Evolutionary conservation across 1,284 basidiomycete species (phyloP).

Genomic region (Apiotrichum gamsii): DNA sequence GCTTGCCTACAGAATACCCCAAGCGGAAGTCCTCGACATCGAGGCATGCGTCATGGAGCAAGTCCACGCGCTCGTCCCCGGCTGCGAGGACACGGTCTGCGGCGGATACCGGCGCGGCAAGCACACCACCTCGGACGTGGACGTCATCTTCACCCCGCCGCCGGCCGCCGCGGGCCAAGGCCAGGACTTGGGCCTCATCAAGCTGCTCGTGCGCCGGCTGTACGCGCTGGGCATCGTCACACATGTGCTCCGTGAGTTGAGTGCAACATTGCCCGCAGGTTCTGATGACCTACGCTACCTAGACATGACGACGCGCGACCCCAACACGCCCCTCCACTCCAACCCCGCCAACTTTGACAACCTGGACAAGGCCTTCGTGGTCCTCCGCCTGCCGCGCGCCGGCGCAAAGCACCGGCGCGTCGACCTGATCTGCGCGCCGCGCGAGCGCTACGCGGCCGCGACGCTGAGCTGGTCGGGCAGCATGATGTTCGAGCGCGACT

Average conservation of each 20-base stretch:
- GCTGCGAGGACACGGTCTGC: constrained; percentile 37
- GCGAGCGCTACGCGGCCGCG: constrained; percentile 40
- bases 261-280: neutral
- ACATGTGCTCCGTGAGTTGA: constrained; percentile 42
- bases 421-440: constrained; percentile 43
- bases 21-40: constrained; percentile 43
- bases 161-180: too few relatives aligned
- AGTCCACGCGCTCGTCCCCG: constrained; percentile 34
- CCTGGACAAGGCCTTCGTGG: constrained; percentile 46
- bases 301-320: constrained; percentile 31
- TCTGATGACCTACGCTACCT: neutral
- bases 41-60: constrained; percentile 35
- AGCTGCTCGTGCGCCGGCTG: constrained; percentile 31
- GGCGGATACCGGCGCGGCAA: constrained; percentile 47
- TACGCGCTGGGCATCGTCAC: constrained; percentile 37
- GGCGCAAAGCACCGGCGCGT: constrained; percentile 35
- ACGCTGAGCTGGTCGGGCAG: constrained; percentile 46
- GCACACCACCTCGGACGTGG: constrained; percentile 39
- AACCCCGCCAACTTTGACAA: constrained; percentile 44
- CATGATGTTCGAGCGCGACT: constrained; percentile 49
- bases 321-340: constrained; percentile 25
- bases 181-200: constrained; percentile 32
- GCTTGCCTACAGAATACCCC: constrained; percentile 26
- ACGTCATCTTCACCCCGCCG: constrained; percentile 39
- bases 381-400: constrained; percentile 29